A percentile compares a stretch with the other conserved stretches of the same genome.
Conservation (phyloP, 2,329 filamentous ascomycete species). For the Colletotrichum truncatum region DNA sequence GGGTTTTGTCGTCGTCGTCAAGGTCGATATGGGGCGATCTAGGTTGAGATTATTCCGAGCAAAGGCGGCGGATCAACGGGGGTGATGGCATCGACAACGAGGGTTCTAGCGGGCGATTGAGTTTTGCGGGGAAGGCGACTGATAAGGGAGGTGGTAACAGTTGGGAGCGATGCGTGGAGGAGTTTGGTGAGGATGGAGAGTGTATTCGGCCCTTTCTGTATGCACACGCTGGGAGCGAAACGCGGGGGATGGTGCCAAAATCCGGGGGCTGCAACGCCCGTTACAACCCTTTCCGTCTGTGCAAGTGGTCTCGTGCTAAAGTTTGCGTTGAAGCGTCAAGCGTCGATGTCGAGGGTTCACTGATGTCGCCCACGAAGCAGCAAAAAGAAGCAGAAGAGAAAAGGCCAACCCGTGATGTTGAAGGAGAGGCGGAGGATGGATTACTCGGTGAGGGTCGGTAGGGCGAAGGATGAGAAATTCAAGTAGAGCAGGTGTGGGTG, state of each 20-base stretch:
- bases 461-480: background rate
- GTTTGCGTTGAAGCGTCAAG: too few relatives aligned
- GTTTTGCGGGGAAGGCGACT: constrained; percentile 30
- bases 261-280: constrained; percentile 29
- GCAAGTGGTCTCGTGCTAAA: too few relatives aligned
- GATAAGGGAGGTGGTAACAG: constrained; percentile 10
- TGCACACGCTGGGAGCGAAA: constrained; percentile 28
- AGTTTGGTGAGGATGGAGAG: constrained; percentile 23
- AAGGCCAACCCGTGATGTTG: background rate
- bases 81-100: constrained; percentile 22
- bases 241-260: constrained; percentile 31
- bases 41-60: background rate
- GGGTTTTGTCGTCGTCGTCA: background rate
- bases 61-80: background rate
- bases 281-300: constrained; percentile 23
- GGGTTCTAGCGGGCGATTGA: constrained; percentile 16
- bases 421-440: background rate
- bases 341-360: background rate
- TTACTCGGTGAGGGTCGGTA: constrained; percentile 27
- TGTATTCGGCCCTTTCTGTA: constrained; percentile 31
- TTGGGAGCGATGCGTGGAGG: constrained; percentile 16
- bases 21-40: background rate
- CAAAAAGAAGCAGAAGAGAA: background rate
- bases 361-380: background rate
- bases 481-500: constrained; percentile 5